A percentile compares a stretch with the other conserved stretches of the same genome.
phyloP scores from a whole-genome alignment of 257 asterid genomes.

The Dorcoceras hygrometricum region DNA sequence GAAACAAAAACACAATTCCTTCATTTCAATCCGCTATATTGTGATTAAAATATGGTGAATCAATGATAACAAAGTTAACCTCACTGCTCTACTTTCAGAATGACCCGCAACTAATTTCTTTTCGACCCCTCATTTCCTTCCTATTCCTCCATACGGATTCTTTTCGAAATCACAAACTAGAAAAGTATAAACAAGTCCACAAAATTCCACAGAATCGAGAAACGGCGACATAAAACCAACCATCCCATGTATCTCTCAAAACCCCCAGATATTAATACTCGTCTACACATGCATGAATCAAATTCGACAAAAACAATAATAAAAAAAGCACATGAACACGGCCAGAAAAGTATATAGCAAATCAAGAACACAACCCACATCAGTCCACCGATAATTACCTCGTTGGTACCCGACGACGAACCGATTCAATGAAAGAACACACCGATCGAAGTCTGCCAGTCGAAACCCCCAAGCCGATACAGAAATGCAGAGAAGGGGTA shows the following conservation, averaged over 20 bases:
- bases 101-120: background rate
- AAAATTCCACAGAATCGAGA: no score
- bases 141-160: background rate
- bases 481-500: background rate
- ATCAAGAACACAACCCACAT: background rate
- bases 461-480: background rate
- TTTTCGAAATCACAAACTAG: no score
- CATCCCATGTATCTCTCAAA: background rate
- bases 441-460: background rate
- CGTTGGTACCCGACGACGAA: background rate
- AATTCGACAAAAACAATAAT: background rate
- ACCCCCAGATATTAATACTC: background rate
- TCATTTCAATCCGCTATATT: background rate
- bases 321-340: background rate
- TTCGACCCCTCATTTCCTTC: background rate
- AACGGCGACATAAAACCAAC: background rate
- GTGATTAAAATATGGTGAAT: background rate
- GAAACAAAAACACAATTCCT: background rate
- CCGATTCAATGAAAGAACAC: background rate
- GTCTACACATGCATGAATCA: background rate
- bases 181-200: background rate
- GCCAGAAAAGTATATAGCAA: background rate
- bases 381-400: background rate
- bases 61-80: background rate
- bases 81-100: background rate